Base-by-base conservation (phyloP, 371 early-diverging fungal species). In the Nematocida sp. region DNA sequence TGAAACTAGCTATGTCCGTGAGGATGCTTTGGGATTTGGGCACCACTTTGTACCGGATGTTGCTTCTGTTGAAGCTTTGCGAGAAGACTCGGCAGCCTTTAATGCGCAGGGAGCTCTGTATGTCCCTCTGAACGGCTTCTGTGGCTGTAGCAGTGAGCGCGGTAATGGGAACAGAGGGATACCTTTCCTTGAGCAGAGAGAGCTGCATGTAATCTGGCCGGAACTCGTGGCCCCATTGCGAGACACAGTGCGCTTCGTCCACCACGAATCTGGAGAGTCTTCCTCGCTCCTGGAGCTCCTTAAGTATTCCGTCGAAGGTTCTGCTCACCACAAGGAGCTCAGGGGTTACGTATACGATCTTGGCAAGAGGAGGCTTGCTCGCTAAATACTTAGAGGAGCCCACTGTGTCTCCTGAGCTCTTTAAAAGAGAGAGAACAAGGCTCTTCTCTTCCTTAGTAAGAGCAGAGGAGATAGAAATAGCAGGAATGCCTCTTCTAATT, bases 71-170 rank as follows among this genome's bases (percentile, higher is more conserved):
- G 82, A 96, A 96, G 35, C 90, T 90, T 75, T 89, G 90, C 30
- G 87, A 86, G 36, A 93, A 87, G 0, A 87, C 86, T 42, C 39
- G 36, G 51, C 78, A 80, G 9, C 56, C 59, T 39, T 54, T 39
- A 20, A 80, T 69, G 18, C 66, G 36, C 45, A 81, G 75, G 35
- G 55, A 77, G 32, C 45, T 60, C 13, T 64, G 35, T 53, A 84
- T 78, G 59, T 81, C 91, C 81, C 87, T 82, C 69, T 91, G 89
- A 0, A 96, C 96, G 75, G 90, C 88, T 38, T 86, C 86, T 71
- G 93, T 96, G 4, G 97, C 96, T 0, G 95, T 96, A 1, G 97
- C 97, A 0, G 99, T 98, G 35, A 98, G 85, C 26, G 97, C 96
- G 88, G 95, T 94, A 35, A 96, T 87, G 0, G 97, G 97, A 0